Base-by-base conservation (phyloP, 257 asterid species). In the Solanum chiquidenum region DNA sequence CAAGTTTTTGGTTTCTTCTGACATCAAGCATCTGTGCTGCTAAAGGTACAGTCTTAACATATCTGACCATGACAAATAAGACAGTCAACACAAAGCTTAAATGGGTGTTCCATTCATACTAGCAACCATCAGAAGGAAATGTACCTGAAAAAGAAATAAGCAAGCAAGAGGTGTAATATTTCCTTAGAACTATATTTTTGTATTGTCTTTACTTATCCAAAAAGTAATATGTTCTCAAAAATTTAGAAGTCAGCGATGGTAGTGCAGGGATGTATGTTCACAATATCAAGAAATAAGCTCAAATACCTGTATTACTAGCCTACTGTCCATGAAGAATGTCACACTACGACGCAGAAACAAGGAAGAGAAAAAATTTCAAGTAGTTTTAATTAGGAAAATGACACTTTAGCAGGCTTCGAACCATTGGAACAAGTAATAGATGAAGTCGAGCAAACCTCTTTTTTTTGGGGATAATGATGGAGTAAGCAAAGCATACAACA, bases 21-120 rank as follows among this genome's bases (percentile, higher is more conserved):
- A 97, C 93, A 86, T 96, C 99, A 87, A 97, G 98, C 91, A 95
- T 31, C 91, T 95, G 88, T 72, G 99, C 95, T 68, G 99, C 99
- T 86, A 97, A 92, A 86, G 98, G 99, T 92, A 97, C 99, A 76
- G 92, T 95, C 92, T 95, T 92, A 74, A 97, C 99, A 88, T 97
- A 97, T 90, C 99, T 96, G 94, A 88, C 89, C 92, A 92, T 87
- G 89, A 91, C 40, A 89, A 66, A 4, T 76, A 71, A 83, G 33
- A 68, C 85, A 87, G 82, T 79, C 66, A 37, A 64, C 60, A 18
- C 23, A 83, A 68, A 42, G 55, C 37, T 88, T 83, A 31, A 25
- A 58, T 34, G 68, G 27, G 31, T 35, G 27, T 55, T 38, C 69
- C 91, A 8, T 31, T n/a, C 27, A 12, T 16, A 58, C 33, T 44